These are phyloP conservation scores for Neofusicoccum laricinum DNA, from an alignment of 2,329 filamentous ascomycete genomes.

Conservation along the genomic window DNA sequence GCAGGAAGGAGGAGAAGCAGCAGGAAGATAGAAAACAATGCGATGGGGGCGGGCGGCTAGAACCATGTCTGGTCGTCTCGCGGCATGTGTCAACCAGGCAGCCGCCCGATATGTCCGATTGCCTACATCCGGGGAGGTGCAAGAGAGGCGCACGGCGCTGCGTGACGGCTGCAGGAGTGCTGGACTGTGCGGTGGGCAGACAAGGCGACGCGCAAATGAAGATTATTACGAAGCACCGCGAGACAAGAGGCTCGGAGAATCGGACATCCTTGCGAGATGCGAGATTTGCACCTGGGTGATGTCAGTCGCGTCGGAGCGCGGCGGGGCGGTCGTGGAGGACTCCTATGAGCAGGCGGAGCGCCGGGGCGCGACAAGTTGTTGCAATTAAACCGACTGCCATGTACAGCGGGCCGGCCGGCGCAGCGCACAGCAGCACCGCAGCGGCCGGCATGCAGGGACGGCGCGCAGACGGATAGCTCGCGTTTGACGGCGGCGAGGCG, in stretches of 20 bases:
- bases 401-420: neutral
- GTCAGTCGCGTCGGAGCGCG: neutral
- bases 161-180: neutral
- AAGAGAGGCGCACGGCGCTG: neutral
- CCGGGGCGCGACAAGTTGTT: neutral
- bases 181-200: neutral
- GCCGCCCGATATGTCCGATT: neutral
- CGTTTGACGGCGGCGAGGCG: neutral
- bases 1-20: neutral
- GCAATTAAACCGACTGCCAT: neutral
- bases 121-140: neutral
- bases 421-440: neutral
- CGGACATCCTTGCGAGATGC: neutral
- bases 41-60: neutral
- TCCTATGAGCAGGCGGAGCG: no score
- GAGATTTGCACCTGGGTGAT: neutral
- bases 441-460: neutral
- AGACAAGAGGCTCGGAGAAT: neutral
- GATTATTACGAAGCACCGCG: neutral
- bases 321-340: neutral
- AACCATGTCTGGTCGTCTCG: neutral
- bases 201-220: neutral
- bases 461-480: neutral
- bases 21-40: neutral
- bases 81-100: slow-evolving; percentile 7